Evolutionary conservation across 305 asterid genomes (phyloP).

Genomic region (Rubia balearica): DNA sequence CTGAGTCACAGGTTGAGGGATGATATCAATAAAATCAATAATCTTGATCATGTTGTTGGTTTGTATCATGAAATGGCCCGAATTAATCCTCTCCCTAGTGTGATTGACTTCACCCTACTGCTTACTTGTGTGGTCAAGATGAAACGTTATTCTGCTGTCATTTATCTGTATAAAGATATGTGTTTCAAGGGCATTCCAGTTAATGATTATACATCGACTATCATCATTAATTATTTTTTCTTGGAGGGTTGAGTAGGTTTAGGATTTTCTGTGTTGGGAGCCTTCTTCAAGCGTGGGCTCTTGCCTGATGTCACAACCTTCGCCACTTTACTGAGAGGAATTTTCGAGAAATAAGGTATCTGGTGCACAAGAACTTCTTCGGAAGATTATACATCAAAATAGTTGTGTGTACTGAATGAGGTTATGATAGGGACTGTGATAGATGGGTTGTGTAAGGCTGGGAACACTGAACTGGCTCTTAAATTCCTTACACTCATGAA

Average conservation of each 20-base stretch:
- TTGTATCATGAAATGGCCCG: background rate
- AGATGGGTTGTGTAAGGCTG: background rate
- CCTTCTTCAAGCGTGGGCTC: background rate
- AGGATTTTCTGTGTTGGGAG: background rate
- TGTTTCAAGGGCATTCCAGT: background rate
- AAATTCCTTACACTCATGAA: background rate
- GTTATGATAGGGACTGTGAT: background rate
- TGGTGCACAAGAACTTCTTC: background rate
- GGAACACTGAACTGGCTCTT: background rate
- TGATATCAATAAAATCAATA: background rate
- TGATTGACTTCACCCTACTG: background rate
- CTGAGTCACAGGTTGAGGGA: background rate
- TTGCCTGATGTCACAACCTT: background rate
- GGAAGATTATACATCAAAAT: background rate
- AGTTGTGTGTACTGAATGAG: background rate
- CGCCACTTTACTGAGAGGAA: background rate
- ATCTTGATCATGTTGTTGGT: background rate
- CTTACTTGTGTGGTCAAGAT: background rate
- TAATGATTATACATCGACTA: background rate
- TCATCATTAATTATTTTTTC: background rate
- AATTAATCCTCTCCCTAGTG: background rate
- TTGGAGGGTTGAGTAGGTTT: background rate
- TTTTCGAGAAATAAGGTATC: background rate
- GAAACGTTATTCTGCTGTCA: background rate
- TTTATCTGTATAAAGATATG: background rate